phyloP scores from a whole-genome alignment of 106 monocot species.

The Dactylorhiza incarnata region DNA sequence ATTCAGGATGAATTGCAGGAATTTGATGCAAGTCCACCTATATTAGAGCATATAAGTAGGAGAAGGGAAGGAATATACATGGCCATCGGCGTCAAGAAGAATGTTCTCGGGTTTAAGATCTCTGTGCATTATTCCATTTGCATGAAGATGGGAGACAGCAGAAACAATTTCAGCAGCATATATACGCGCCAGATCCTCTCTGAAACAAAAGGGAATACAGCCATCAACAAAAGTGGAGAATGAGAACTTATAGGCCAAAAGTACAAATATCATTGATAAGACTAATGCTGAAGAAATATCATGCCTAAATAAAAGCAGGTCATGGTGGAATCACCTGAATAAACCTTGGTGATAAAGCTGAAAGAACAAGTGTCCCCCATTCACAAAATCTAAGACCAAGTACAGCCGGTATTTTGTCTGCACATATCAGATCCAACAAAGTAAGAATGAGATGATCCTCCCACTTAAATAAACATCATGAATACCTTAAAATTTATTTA shows the following conservation, averaged over 20 bases:
- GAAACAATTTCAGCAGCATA: constrained; percentile 98
- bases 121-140: constrained; percentile 96
- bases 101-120: constrained; percentile 99
- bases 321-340: constrained; percentile 48
- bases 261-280: not conserved
- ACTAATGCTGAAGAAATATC: not conserved
- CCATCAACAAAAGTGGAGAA: no score
- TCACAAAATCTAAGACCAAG: constrained; percentile 89
- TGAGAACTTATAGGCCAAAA: not conserved
- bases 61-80: constrained; percentile 33
- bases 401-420: constrained; percentile 96
- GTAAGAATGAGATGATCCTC: no score
- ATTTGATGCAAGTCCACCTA: not conserved
- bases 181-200: constrained; percentile 95
- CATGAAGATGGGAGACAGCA: constrained; percentile 96
- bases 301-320: not conserved
- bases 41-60: not conserved
- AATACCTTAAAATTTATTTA: not conserved
- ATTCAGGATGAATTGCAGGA: no score
- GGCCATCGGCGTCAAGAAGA: constrained; percentile 90
- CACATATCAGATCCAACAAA: constrained; percentile 1
- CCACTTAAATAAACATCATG: not conserved
- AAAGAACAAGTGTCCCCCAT: constrained; percentile 95
- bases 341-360: constrained; percentile 89
- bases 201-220: constrained; percentile 13